Evolutionary conservation across 306 rosid genomes (phyloP).

Genomic region (Cucurbita pepo): DNA sequence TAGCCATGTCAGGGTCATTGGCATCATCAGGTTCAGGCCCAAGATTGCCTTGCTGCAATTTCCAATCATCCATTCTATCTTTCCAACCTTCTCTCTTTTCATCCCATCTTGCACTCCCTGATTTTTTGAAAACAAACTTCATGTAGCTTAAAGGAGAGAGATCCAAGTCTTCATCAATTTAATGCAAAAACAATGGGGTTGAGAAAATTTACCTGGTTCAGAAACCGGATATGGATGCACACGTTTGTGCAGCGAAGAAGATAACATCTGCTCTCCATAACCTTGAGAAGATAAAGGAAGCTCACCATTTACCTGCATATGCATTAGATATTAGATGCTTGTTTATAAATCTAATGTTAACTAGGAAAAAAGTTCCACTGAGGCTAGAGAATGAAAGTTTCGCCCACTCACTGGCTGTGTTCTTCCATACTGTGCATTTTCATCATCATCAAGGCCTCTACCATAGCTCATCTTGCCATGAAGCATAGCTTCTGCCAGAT

Average conservation of each 20-base stretch:
- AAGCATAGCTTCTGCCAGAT: conserved; percentile 68
- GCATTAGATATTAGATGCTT: conserved; percentile 4
- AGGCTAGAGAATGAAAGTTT: neutral
- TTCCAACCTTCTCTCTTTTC: conserved; percentile 51
- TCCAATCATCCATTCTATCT: conserved; percentile 76
- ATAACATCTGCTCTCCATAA: conserved; percentile 38
- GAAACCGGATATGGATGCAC: conserved; percentile 56
- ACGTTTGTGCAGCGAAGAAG: conserved; percentile 64
- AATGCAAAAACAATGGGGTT: neutral
- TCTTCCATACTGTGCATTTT: conserved; percentile 26
- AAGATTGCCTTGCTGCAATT: conserved; percentile 60
- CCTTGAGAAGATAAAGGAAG: conserved; percentile 29
- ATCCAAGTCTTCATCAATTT: neutral
- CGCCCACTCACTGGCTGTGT: conserved; percentile 19
- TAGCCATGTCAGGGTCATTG: conserved; percentile 62
- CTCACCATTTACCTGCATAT: conserved; percentile 56
- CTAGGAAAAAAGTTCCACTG: neutral
- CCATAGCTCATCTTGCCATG: conserved; percentile 66
- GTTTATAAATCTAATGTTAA: neutral
- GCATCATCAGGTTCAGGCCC: conserved; percentile 56
- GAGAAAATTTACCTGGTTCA: conserved; percentile 33
- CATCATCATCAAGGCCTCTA: conserved; percentile 47
- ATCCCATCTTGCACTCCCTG: conserved; percentile 54
- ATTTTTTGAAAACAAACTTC: neutral
- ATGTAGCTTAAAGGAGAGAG: neutral